These are phyloP conservation scores for Neostapfia colusana DNA, from an alignment of 176 grass and related monocot species.

Conservation along the genomic window DNA sequence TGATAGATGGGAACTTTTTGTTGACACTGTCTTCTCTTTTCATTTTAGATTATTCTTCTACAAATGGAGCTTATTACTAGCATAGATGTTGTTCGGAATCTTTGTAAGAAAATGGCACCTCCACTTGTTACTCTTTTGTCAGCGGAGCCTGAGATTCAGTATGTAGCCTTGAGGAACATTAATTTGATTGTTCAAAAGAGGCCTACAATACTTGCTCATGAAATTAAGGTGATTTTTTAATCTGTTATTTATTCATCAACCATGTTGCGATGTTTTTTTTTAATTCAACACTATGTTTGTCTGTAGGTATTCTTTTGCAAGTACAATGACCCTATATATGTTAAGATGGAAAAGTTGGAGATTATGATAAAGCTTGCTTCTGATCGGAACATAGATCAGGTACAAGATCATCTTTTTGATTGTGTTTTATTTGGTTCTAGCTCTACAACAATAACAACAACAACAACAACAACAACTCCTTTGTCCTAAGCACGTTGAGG, in stretches of 20 bases:
- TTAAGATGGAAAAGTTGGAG: conserved; percentile 99
- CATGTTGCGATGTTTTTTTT: neutral
- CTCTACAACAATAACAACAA: no score
- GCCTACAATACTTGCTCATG: conserved; percentile 97
- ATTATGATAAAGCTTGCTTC: conserved; percentile 99
- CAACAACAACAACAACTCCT: no score
- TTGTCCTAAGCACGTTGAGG: no score
- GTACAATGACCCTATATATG: conserved; percentile 97
- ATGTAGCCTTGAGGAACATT: conserved; percentile 96
- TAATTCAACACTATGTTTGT: conserved; percentile 22
- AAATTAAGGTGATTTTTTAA: conserved; percentile 87
- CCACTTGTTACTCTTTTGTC: conserved; percentile 97
- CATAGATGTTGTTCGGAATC: conserved; percentile 93
- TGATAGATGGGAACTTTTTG: neutral
- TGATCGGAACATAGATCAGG: conserved; percentile 95
- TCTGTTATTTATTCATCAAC: conserved; percentile 33
- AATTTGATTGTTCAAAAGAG: conserved; percentile 99
- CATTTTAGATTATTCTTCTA: conserved; percentile 88
- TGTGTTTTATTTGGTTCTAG: neutral
- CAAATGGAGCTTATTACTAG: conserved; percentile 99
- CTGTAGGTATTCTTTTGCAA: conserved; percentile 99
- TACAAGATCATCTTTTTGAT: conserved; percentile 44
- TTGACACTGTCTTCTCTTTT: neutral
- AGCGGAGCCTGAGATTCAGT: conserved; percentile 97
- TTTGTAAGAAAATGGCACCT: conserved; percentile 99